phyloP scores from a whole-genome alignment of 257 asterid species.

The Haberlea rhodopensis region DNA sequence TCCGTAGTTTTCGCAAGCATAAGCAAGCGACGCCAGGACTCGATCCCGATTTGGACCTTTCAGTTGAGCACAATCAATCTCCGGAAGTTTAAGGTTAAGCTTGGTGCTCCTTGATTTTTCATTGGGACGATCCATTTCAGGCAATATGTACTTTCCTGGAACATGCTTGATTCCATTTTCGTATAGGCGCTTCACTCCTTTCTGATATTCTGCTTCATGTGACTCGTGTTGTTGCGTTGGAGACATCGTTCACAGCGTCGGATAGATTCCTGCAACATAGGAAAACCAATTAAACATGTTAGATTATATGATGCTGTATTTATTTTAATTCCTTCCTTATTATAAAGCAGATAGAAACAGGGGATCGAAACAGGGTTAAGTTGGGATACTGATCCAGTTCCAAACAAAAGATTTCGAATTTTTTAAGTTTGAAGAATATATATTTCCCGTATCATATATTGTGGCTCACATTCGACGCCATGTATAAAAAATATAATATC shows the following conservation, averaged over 20 bases:
- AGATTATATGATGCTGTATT: too few species aligned
- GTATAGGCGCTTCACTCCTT: conserved; percentile 68
- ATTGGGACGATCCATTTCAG: conserved; percentile 65
- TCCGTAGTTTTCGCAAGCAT: conserved; percentile 70
- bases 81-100: conserved; percentile 46
- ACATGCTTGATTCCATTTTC: conserved; percentile 64
- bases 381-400: too few species aligned
- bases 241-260: conserved; percentile 35
- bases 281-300: too few species aligned
- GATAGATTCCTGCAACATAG: too few species aligned
- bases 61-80: conserved; percentile 65
- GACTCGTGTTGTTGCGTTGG: conserved; percentile 40
- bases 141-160: conserved; percentile 66
- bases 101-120: not conserved
- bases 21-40: conserved; percentile 51
- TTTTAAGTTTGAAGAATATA: too few species aligned
- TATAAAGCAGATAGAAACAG: too few species aligned
- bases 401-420: too few species aligned
- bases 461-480: too few species aligned
- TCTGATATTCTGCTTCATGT: conserved; percentile 38
- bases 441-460: too few species aligned
- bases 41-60: conserved; percentile 54
- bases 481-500: too few species aligned
- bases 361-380: too few species aligned
- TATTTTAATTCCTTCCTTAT: too few species aligned